phyloP scores from a whole-genome alignment of 306 rosid species.

The Oxytropis ochrocephala region DNA sequence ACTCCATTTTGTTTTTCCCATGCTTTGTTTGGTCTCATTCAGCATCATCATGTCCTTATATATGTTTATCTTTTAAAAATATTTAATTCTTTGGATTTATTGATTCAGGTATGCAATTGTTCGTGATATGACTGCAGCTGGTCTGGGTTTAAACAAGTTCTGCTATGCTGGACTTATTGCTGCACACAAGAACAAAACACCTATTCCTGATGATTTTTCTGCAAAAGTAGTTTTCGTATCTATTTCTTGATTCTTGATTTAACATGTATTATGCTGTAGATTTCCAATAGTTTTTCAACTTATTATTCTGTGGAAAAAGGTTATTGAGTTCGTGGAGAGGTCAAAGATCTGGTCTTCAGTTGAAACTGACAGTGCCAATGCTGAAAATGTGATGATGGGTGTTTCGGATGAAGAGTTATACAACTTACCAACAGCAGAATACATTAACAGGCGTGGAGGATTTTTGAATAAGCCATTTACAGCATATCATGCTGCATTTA shows the following conservation, averaged over 20 bases:
- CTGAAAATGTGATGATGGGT: constrained; percentile 86
- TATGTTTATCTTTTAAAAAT: neutral
- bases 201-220: constrained; percentile 69
- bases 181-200: constrained; percentile 71
- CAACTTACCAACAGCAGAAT: constrained; percentile 87
- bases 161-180: constrained; percentile 86
- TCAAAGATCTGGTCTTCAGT: constrained; percentile 72
- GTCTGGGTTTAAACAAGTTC: constrained; percentile 85
- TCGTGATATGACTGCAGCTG: constrained; percentile 97
- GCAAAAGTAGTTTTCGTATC: constrained; percentile 50
- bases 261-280: constrained; percentile 1
- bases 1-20: neutral
- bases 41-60: neutral
- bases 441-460: constrained; percentile 48
- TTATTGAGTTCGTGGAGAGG: constrained; percentile 82
- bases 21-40: neutral
- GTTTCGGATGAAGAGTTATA: constrained; percentile 84
- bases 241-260: constrained; percentile 15
- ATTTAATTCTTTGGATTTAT: constrained; percentile 5
- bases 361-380: constrained; percentile 55
- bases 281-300: constrained; percentile 19
- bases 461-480: constrained; percentile 47
- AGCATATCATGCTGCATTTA: constrained; percentile 69
- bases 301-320: constrained; percentile 44
- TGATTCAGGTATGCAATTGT: constrained; percentile 77